Evolutionary conservation across 139 green algal species (phyloP).

Genomic region (Picochlorum sp.): DNA sequence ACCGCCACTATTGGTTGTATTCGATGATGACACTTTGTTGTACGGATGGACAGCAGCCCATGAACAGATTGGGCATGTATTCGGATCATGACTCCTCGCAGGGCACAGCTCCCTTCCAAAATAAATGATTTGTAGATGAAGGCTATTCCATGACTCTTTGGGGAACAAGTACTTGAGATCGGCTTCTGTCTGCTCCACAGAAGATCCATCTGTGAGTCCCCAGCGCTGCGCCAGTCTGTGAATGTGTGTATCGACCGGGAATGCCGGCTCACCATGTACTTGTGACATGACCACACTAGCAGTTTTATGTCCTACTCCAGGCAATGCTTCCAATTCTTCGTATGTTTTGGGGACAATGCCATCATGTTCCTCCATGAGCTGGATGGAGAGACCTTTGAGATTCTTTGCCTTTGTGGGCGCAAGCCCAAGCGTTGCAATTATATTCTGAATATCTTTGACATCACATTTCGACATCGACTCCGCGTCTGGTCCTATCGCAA

Average conservation of each 20-base stretch:
- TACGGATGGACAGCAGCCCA: constrained; percentile 59
- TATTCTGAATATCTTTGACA: constrained; percentile 32
- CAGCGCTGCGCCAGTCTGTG: constrained; percentile 66
- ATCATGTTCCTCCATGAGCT: constrained; percentile 57
- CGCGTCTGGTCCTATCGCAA: constrained; percentile 43
- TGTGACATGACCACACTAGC: constrained; percentile 33
- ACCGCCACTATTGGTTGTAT: background rate
- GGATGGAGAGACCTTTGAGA: constrained; percentile 34
- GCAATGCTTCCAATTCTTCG: constrained; percentile 68
- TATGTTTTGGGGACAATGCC: constrained; percentile 62
- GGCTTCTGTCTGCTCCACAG: constrained; percentile 74
- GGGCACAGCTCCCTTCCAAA: constrained; percentile 78
- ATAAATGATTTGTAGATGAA: constrained; percentile 65
- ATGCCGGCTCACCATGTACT: constrained; percentile 39
- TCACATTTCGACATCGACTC: constrained; percentile 39
- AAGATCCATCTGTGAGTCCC: constrained; percentile 49
- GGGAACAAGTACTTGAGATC: constrained; percentile 68
- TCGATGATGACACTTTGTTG: constrained; percentile 14
- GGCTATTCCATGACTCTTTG: constrained; percentile 39
- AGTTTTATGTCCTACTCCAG: constrained; percentile 75
- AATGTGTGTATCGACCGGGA: constrained; percentile 91
- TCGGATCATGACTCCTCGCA: constrained; percentile 55
- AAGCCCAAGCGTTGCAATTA: constrained; percentile 70
- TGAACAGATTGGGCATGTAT: constrained; percentile 64
- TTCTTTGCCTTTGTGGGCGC: constrained; percentile 80